Percentiles rank a stretch among this genome's conserved stretches.
These are phyloP conservation scores for Gaeumannomyces tritici DNA, from an alignment of 2,329 filamentous ascomycete genomes.

Conservation along the genomic window DNA sequence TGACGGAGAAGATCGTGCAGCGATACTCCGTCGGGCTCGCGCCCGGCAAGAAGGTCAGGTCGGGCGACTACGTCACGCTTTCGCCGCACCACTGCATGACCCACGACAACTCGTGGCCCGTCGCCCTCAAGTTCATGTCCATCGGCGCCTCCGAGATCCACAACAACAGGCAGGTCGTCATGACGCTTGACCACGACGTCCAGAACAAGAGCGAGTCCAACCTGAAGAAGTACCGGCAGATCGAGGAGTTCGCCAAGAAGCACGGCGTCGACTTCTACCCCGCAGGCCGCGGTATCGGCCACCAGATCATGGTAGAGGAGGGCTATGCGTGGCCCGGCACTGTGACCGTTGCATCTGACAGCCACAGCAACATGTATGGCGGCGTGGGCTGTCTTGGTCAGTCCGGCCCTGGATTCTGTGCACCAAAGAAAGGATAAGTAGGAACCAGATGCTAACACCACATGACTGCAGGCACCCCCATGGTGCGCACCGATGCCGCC, in stretches of 20 bases:
- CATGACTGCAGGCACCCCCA: conserved; percentile 52
- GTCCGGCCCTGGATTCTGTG: neutral
- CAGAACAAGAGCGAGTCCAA: conserved; percentile 74
- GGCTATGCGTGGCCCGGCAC: conserved; percentile 78
- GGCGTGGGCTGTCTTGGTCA: conserved; percentile 55
- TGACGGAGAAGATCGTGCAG: conserved; percentile 92
- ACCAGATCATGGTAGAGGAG: conserved; percentile 88
- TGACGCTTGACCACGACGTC: conserved; percentile 82
- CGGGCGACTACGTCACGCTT: conserved; percentile 78
- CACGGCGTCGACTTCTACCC: conserved; percentile 73
- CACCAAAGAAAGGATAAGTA: neutral
- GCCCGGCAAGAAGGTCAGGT: conserved; percentile 62
- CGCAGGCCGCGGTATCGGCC: conserved; percentile 37
- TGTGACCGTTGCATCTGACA: conserved; percentile 68
- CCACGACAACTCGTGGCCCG: conserved; percentile 48
- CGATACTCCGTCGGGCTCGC: conserved; percentile 67
- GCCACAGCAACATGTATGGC: conserved; percentile 77
- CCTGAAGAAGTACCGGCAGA: conserved; percentile 71
- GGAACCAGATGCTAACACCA: neutral
- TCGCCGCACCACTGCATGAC: conserved; percentile 69
- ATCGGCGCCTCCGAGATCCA: conserved; percentile 70
- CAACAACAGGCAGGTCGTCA: conserved; percentile 64
- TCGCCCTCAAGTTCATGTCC: conserved; percentile 66
- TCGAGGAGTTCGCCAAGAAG: conserved; percentile 69
- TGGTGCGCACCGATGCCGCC: conserved; percentile 83